Evolutionary conservation across 352 stramenopile genomes (phyloP).

Genomic region (Phytophthora chlamydospora): DNA sequence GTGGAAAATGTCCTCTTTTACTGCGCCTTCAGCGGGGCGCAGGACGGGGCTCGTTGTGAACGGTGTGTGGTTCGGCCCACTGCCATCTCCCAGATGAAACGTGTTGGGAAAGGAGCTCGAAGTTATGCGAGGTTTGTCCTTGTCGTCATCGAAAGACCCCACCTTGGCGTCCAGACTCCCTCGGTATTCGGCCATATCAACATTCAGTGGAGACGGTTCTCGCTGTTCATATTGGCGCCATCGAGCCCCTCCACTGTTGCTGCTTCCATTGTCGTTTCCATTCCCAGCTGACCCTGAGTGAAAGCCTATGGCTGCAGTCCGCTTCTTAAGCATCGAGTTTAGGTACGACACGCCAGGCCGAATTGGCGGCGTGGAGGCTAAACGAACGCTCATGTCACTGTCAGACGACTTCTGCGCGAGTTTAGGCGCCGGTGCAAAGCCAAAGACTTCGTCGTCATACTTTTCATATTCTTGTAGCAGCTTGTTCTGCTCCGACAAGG

Average conservation of each 20-base stretch:
- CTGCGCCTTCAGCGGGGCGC: conserved; percentile 44
- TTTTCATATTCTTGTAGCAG: conserved; percentile 61
- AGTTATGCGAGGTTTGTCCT: conserved; percentile 42
- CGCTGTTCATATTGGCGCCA: conserved; percentile 53
- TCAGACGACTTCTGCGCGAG: conserved; percentile 47
- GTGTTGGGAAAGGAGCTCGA: conserved; percentile 71
- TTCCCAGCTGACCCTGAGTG: conserved; percentile 47
- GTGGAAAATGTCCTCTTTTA: conserved; percentile 77
- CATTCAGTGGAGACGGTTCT: conserved; percentile 48
- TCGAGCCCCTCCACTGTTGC: conserved; percentile 33
- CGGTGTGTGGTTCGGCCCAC: conserved; percentile 42
- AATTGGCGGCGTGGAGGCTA: conserved; percentile 60
- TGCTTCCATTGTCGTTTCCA: conserved; percentile 39
- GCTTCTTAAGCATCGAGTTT: conserved; percentile 53
- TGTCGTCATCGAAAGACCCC: conserved; percentile 43
- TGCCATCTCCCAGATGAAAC: conserved; percentile 55
- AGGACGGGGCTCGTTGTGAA: conserved; percentile 70
- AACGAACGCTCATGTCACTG: conserved; percentile 45
- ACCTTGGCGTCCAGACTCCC: conserved; percentile 44
- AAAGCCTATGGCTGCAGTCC: conserved; percentile 34
- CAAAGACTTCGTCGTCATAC: conserved; percentile 82
- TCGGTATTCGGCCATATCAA: conserved; percentile 42
- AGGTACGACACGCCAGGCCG: conserved; percentile 41
- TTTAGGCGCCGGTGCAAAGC: conserved; percentile 32
- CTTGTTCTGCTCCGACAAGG: conserved; percentile 50